Conservation (phyloP, 495 filamentous ascomycete genomes). For the Achaetomiella virescens region DNA sequence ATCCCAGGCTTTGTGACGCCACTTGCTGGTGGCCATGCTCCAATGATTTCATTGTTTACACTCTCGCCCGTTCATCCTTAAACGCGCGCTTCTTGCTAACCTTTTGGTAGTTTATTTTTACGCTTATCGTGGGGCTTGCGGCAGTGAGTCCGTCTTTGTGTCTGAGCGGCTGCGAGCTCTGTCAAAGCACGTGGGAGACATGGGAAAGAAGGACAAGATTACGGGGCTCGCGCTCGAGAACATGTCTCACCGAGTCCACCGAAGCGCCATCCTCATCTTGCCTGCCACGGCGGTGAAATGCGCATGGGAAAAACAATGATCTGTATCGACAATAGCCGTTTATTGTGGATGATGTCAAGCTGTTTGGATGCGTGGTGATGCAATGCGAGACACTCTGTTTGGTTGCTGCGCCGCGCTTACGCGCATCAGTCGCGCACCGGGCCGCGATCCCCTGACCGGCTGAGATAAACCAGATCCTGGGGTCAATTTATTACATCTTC, state of each 20-base stretch:
- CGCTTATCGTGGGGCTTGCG: not conserved
- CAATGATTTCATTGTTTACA: not conserved
- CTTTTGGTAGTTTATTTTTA: conserved; percentile 8
- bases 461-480: not conserved
- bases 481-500: no score
- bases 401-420: not conserved
- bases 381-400: not conserved
- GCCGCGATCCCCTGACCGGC: not conserved
- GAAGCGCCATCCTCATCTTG: not conserved
- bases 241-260: not conserved
- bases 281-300: no score
- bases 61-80: not conserved
- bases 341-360: no score
- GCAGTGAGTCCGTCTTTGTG: not conserved
- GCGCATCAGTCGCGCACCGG: not conserved
- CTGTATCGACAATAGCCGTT: no score
- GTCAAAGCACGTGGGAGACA: not conserved
- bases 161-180: not conserved
- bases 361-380: not conserved
- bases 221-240: not conserved
- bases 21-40: not conserved
- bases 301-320: no score
- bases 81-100: conserved; percentile 17
- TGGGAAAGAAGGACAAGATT: not conserved
- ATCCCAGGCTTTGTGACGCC: no score